Evolutionary conservation across 768 basidiomycete genomes (phyloP), one percentile per base, ranked within the genome.

Genomic region (Amanita rubescens): DNA sequence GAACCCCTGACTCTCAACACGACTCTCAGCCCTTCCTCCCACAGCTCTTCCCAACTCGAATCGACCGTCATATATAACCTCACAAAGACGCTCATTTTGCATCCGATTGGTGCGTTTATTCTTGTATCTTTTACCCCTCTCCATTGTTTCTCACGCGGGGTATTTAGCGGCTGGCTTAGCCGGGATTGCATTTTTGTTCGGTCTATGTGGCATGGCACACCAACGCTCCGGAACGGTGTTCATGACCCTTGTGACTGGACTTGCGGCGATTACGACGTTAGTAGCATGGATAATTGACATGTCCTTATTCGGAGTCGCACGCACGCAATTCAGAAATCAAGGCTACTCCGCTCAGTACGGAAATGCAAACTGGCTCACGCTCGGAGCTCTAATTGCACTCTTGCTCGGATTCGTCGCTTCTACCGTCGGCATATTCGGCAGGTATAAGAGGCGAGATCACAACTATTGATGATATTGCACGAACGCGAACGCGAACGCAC

Each of bases 341-440:
- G 78, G 75, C 17, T 63, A 71, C 25, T 48, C 60, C 22, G 80
- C 86, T 2, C 70, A 76, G 57, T 85, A 81, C 68, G 90, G 89
- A 14, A 90, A 89, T 65, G 90, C 87, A 41, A 83, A 82, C 63
- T 94, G 90, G 90, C 62, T 92, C 53, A 85, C 85, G 3, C 75
- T 93, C 41, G 89, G 80, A 53, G 88, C 89, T 1, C 71, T 87
- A 47, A 75, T 80, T 49, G 75, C 88, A 1, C 75, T 93, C 45
- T 57, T 83, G 39, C 55, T 90, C 14, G 84, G 77, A 22, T 84
- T 84, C 69, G 86, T 84, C 67, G 74, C 80, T 2, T 76, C 80
- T 12, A 72, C 77, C 3, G 82, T 81, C 58, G 86, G 86, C 27
- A 71, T 80, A 49, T 88, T 84, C 62, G 85, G 87, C 5, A 69